phyloP scores from a whole-genome alignment of 441 rosid species.

The Melastoma candidum region DNA sequence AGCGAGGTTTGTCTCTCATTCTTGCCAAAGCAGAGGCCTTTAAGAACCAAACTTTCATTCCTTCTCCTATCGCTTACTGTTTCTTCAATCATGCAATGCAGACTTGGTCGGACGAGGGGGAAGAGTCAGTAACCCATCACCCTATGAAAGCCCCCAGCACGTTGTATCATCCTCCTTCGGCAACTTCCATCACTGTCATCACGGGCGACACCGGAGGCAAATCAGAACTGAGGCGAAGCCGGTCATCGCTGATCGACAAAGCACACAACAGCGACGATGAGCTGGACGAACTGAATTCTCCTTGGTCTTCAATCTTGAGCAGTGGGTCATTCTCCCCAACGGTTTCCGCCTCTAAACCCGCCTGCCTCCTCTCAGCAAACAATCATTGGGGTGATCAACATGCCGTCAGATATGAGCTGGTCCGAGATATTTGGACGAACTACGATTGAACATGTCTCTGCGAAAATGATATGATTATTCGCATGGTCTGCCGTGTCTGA shows the following conservation, averaged over 20 bases:
- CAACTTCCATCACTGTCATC: conserved; percentile 32
- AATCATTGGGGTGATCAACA: conserved; percentile 37
- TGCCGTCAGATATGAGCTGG: conserved; percentile 65
- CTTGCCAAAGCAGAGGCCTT: conserved; percentile 2
- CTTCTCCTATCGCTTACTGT: not conserved
- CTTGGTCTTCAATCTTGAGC: conserved; percentile 46
- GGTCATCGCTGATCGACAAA: conserved; percentile 56
- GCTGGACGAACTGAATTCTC: conserved; percentile 81
- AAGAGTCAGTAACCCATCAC: conserved; percentile 32
- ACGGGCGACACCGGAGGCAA: conserved; percentile 42
- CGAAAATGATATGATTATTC: not conserved
- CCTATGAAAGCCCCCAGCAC: conserved; percentile 65
- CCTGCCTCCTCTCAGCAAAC: conserved; percentile 6
- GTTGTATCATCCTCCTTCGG: conserved; percentile 49
- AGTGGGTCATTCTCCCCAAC: conserved; percentile 32
- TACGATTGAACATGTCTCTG: conserved; percentile 14
- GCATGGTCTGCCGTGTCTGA: too few species aligned
- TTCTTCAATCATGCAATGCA: conserved; percentile 13
- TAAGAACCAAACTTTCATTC: not conserved
- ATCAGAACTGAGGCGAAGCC: conserved; percentile 40
- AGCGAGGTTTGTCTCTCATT: conserved; percentile 43
- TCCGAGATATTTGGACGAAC: conserved; percentile 67
- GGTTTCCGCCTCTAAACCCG: conserved; percentile 20
- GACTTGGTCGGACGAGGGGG: conserved; percentile 32
- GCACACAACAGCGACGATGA: conserved; percentile 87